Conservation (phyloP, 2,329 filamentous ascomycete genomes). For the Phialophora verrucosa region DNA sequence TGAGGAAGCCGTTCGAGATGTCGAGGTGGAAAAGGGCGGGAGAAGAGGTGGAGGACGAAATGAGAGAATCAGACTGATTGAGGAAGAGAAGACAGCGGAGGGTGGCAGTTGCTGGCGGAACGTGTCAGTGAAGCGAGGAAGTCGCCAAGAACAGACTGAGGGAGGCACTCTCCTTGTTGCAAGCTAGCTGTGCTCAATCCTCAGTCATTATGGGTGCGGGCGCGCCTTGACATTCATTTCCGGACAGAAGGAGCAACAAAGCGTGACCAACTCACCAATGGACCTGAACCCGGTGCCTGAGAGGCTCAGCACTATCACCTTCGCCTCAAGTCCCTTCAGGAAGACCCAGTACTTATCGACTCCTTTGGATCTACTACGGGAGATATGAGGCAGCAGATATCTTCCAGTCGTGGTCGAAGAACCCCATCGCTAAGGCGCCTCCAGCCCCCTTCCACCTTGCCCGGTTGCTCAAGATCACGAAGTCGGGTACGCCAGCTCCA, state of each 20-base stretch:
- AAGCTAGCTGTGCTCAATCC: neutral
- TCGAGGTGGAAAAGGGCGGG: conserved; percentile 33
- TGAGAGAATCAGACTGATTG: conserved; percentile 2
- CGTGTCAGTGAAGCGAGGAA: conserved; percentile 9
- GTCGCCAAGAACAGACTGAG: neutral
- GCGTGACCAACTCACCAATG: neutral
- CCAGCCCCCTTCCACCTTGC: conserved; percentile 59
- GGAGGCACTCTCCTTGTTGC: conserved; percentile 1
- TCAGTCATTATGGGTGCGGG: neutral
- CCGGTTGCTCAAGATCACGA: conserved; percentile 55
- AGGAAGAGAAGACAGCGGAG: conserved; percentile 1
- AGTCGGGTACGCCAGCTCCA: conserved; percentile 64
- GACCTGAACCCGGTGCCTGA: neutral
- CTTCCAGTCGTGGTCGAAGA: conserved; percentile 61
- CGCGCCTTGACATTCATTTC: neutral
- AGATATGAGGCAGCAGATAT: conserved; percentile 55
- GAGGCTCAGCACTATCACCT: neutral
- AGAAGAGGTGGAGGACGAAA: conserved; percentile 31
- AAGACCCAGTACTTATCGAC: neutral
- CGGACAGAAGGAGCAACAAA: neutral
- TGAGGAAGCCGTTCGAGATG: conserved; percentile 30
- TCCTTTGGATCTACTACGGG: neutral
- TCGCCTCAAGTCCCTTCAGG: neutral
- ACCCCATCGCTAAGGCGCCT: conserved; percentile 60
- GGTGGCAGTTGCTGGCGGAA: conserved; percentile 14